These are phyloP conservation scores for Alloascoidea hylecoeti DNA, from an alignment of 805 yeast species.

Conservation along the genomic window DNA sequence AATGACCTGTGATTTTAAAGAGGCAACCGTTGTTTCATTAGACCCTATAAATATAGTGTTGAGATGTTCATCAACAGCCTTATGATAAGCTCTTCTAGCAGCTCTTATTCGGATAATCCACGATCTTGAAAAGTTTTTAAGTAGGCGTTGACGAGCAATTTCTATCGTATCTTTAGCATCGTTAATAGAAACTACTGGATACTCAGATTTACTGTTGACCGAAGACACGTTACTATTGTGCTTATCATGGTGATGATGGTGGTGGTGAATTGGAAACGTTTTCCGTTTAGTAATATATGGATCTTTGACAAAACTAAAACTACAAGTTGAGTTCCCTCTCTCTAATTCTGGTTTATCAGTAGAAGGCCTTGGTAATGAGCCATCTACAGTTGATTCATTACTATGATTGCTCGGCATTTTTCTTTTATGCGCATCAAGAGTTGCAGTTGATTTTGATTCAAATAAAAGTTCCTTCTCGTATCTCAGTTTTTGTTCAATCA, in stretches of 20 bases:
- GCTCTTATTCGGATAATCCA: slow-evolving; percentile 58
- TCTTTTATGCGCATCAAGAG: too few relatives aligned
- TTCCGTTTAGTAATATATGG: too few relatives aligned
- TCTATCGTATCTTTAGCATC: slow-evolving; percentile 13
- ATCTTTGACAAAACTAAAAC: too few relatives aligned
- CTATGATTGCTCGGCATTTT: slow-evolving; percentile 10
- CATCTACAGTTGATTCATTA: too few relatives aligned
- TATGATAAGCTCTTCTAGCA: slow-evolving; percentile 13
- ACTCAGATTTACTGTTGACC: too few relatives aligned
- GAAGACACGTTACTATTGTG: too few relatives aligned
- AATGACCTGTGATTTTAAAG: slow-evolving; percentile 27
- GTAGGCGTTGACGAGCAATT: slow-evolving; percentile 21
- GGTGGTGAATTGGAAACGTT: too few relatives aligned
- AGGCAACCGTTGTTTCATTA: slow-evolving; percentile 20
- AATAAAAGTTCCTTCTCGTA: slow-evolving; percentile 31
- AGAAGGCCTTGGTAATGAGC: slow-evolving; percentile 80
- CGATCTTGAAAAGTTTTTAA: slow-evolving; percentile 36
- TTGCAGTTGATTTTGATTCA: slow-evolving; percentile 18
- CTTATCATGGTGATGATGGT: too few relatives aligned
- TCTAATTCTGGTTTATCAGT: too few relatives aligned
- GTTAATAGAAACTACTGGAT: too few relatives aligned
- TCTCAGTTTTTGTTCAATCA: slow-evolving; percentile 34
- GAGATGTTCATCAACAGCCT: neutral
- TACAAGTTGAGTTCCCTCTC: too few relatives aligned
- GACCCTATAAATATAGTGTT: slow-evolving; percentile 27